Evolutionary conservation across 805 yeast genomes (phyloP).

Genomic region (Yarrowia sp.): DNA sequence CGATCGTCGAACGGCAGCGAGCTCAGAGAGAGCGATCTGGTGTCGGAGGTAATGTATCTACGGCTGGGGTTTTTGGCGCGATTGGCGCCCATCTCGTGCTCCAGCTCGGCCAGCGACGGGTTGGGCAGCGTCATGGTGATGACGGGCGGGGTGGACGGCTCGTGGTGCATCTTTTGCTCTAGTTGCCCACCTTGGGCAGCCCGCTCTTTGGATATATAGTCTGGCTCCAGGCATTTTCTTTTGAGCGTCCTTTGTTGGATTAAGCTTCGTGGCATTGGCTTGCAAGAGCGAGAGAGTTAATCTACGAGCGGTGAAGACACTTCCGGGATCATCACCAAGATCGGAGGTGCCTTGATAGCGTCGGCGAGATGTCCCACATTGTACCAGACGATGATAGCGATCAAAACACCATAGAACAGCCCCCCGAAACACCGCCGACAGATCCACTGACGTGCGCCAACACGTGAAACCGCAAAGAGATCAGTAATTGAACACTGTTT

Average conservation of each 20-base stretch:
- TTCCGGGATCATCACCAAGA: not conserved
- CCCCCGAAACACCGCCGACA: not conserved
- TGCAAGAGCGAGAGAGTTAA: not conserved
- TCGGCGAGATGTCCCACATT: no score
- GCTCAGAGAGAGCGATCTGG: not conserved
- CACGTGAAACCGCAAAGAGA: not conserved
- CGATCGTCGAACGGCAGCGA: conserved; percentile 5
- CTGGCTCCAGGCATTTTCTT: not conserved
- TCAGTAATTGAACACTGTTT: not conserved
- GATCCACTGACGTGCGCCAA: no score
- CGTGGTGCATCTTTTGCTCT: not conserved
- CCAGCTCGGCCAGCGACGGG: conserved; percentile 13
- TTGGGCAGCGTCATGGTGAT: not conserved
- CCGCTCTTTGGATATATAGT: conserved; percentile 1
- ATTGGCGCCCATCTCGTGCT: not conserved
- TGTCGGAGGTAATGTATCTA: conserved; percentile 9
- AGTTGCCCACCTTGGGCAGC: not conserved
- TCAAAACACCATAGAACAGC: not conserved
- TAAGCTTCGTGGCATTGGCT: not conserved
- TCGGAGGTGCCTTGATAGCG: no score
- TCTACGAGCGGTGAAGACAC: not conserved
- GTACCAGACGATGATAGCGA: no score
- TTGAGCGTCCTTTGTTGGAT: not conserved
- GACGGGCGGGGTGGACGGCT: not conserved
- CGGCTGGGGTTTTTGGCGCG: not conserved